A percentile compares a stretch with the other conserved stretches of the same genome.
Evolutionary conservation across 2,329 filamentous ascomycete species (phyloP).

Genomic region (Rhytidhysteron rufulum): DNA sequence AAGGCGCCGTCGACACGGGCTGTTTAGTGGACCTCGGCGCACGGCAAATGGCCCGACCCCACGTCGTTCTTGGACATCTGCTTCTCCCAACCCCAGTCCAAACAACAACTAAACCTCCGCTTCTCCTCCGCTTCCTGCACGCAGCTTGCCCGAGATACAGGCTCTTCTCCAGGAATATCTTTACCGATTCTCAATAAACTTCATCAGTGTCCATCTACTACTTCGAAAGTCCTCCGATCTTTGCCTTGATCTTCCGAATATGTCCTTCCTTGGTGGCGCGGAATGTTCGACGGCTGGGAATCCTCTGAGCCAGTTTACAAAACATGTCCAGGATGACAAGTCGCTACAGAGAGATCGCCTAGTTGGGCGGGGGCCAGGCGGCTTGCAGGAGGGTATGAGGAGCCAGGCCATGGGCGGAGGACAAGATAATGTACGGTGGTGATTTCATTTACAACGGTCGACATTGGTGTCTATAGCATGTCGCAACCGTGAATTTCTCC

Average conservation of each 20-base stretch:
- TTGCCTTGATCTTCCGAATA: conserved; percentile 40
- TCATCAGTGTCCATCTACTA: neutral
- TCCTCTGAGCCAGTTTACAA: conserved; percentile 94
- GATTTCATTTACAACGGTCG: neutral
- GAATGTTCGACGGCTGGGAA: conserved; percentile 97
- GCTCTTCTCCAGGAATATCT: too few relatives aligned
- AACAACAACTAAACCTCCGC: neutral
- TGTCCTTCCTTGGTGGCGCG: conserved; percentile 94
- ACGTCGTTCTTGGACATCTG: neutral
- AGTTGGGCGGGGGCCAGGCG: conserved; percentile 68
- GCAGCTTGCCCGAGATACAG: neutral
- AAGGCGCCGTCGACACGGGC: too few relatives aligned
- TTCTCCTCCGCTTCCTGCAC: neutral
- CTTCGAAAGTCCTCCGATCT: neutral
- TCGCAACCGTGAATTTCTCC: neutral
- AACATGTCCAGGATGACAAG: conserved; percentile 95
- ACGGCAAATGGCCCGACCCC: neutral
- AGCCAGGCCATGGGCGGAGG: conserved; percentile 64
- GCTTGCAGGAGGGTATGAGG: conserved; percentile 72
- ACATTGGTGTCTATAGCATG: neutral
- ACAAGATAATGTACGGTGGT: conserved; percentile 56
- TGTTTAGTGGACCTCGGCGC: conserved; percentile 2
- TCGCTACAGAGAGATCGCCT: conserved; percentile 88
- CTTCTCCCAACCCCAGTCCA: neutral
- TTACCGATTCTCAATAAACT: neutral